Evolutionary conservation across 192 early-diverging fungal species (phyloP).

Genomic region (Backusella parvicylindrica): DNA sequence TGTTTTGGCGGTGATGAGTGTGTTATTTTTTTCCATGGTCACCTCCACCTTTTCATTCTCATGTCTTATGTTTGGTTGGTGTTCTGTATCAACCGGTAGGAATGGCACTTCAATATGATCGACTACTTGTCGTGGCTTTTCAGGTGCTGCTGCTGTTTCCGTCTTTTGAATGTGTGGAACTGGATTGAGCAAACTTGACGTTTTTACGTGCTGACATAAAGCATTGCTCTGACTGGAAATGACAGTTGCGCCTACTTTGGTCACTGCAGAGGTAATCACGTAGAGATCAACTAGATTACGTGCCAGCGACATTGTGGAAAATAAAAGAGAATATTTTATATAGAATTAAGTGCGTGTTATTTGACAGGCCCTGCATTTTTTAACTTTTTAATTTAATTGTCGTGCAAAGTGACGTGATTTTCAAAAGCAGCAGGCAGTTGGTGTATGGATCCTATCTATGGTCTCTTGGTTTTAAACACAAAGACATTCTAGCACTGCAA

Average conservation of each 20-base stretch:
- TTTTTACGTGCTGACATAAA: constrained; percentile 25
- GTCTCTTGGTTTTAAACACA: no score
- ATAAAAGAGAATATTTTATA: not conserved
- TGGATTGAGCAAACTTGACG: constrained; percentile 27
- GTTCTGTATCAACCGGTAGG: not conserved
- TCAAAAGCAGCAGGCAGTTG: no score
- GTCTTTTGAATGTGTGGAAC: not conserved
- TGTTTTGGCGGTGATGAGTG: not conserved
- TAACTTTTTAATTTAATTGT: not conserved
- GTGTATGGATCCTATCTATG: no score
- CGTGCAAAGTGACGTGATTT: not conserved
- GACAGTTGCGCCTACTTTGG: constrained; percentile 5
- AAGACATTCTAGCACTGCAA: no score
- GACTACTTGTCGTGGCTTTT: not conserved
- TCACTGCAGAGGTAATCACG: constrained; percentile 5
- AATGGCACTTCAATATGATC: not conserved
- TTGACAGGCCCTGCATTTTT: not conserved
- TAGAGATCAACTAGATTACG: constrained; percentile 24
- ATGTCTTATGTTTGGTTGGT: not conserved
- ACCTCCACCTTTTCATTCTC: not conserved
- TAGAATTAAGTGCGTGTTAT: no score
- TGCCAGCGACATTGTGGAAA: constrained; percentile 18
- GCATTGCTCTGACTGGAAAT: constrained; percentile 11
- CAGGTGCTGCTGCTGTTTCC: not conserved
- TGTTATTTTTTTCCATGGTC: not conserved